phyloP scores from a whole-genome alignment of 805 yeast species.

The Ogataea salicorniae region DNA sequence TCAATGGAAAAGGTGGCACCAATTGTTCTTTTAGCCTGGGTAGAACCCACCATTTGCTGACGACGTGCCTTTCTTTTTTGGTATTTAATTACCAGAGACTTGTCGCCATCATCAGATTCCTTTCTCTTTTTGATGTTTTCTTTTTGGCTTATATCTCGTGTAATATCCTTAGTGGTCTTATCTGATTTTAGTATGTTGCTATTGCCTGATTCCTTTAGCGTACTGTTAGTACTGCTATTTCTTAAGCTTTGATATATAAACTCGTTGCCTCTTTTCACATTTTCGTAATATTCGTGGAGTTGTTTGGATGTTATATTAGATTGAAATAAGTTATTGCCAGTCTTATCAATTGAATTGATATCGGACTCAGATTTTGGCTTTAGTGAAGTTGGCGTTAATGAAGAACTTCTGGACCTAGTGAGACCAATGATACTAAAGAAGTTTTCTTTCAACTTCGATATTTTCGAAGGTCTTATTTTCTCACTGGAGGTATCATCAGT shows the following conservation, averaged over 20 bases:
- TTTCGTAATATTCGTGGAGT: constrained; percentile 23
- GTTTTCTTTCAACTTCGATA: constrained; percentile 4
- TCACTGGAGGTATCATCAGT: not conserved
- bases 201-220: not conserved
- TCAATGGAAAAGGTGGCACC: constrained; percentile 18
- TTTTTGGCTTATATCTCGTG: too few species aligned
- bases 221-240: not conserved
- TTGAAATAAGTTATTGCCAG: not conserved
- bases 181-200: not conserved
- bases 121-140: too few species aligned
- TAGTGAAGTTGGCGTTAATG: not conserved
- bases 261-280: constrained; percentile 21
- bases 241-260: constrained; percentile 12
- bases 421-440: constrained; percentile 1
- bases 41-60: too few species aligned
- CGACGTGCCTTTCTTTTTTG: too few species aligned
- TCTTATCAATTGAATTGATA: not conserved
- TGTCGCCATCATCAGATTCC: too few species aligned
- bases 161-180: not conserved
- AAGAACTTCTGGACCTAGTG: not conserved
- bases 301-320: constrained; percentile 20
- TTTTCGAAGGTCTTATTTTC: constrained; percentile 1
- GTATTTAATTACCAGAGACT: too few species aligned
- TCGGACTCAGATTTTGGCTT: not conserved
- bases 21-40: not conserved